Percentiles rank a stretch among this genome's conserved stretches.
These are phyloP conservation scores for Zizania palustris DNA, from an alignment of 202 grass and related monocot species.

Conservation along the genomic window DNA sequence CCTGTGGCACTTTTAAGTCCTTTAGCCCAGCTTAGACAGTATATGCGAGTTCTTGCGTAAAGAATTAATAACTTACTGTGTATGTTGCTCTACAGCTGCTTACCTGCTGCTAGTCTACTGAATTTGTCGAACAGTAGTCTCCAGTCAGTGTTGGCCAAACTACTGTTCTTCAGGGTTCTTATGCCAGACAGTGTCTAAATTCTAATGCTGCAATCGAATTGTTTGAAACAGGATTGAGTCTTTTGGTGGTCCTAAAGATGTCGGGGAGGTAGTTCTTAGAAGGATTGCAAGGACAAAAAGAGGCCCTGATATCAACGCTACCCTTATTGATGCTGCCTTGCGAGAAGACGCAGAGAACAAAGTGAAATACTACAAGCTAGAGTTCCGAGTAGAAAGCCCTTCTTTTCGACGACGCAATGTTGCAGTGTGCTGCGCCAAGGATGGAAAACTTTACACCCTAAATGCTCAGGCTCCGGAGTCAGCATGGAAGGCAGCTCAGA, in stretches of 20 bases:
- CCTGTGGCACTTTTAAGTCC: too few relatives aligned
- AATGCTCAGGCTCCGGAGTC: conserved; percentile 85
- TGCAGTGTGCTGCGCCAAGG: conserved; percentile 71
- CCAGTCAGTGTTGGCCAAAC: not conserved
- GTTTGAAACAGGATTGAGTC: conserved; percentile 66
- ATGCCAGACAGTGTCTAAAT: not conserved
- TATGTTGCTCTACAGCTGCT: not conserved
- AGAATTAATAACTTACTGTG: not conserved
- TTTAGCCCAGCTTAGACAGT: not conserved
- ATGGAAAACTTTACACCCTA: conserved; percentile 80
- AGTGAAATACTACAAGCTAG: conserved; percentile 87
- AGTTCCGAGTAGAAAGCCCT: conserved; percentile 72
- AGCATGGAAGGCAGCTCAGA: conserved; percentile 50
- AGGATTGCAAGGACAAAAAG: conserved; percentile 75
- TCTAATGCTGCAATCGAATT: not conserved
- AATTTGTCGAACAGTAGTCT: not conserved
- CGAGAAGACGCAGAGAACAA: conserved; percentile 54
- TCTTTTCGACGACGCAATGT: conserved; percentile 75
- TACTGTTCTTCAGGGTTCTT: not conserved
- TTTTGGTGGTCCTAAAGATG: conserved; percentile 80
- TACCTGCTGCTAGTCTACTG: too few relatives aligned
- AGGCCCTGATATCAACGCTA: conserved; percentile 62
- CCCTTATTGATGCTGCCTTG: conserved; percentile 61
- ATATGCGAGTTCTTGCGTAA: not conserved
- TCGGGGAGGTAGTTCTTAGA: conserved; percentile 77